Evolutionary conservation across 805 yeast species (phyloP), one percentile per base, ranked within the genome.

Genomic region (Cyberlindnera petersonii): DNA sequence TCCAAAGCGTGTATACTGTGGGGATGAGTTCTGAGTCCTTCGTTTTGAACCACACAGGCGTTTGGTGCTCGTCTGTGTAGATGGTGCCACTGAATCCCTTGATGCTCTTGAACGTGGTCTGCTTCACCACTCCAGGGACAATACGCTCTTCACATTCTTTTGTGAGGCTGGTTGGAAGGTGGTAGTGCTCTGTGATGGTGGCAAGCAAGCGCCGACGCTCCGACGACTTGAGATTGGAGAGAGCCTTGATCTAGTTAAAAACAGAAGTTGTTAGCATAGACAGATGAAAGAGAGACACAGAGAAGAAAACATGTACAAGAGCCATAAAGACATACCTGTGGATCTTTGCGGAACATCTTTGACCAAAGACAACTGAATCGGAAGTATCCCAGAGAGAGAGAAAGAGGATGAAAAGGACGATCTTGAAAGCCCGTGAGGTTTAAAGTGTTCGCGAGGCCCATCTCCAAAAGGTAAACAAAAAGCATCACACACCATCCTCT

Each of bases 191-290:
- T 46, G 77, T 65, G 22, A 82, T 66, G 5, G 56, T 50, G 5
- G 36, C 19, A 9, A 46, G 36, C 44, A 46, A 33, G 46, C 71
- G 71, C 47, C 85, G 73, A 28, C 93, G 67, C 48, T 87, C 97
- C 0, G 95, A 83, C 11, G 86, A 75, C 60, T 87, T 88, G 43
- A 93, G 68, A 50, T 86, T 86, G 16, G 95, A 74, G 36, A 78
- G 67, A 4, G 94, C 79, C 62, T 88, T 89, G 41, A 82, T 66
- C 54, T 73, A 18, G 8, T n/a, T n/a, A n/a, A n/a, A n/a, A n/a
- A 37, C 5, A 22, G 42, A 3, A 40, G 29, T 19, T 32, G 39
- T 34, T 13, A 15, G 13, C 32, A 17, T 26, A n/a, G n/a, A n/a
- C n/a, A n/a, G n/a, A n/a, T n/a, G n/a, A n/a, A n/a, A n/a, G n/a